Base-by-base conservation (phyloP, 2,329 filamentous ascomycete species). In the Lachnum nothofagi region DNA sequence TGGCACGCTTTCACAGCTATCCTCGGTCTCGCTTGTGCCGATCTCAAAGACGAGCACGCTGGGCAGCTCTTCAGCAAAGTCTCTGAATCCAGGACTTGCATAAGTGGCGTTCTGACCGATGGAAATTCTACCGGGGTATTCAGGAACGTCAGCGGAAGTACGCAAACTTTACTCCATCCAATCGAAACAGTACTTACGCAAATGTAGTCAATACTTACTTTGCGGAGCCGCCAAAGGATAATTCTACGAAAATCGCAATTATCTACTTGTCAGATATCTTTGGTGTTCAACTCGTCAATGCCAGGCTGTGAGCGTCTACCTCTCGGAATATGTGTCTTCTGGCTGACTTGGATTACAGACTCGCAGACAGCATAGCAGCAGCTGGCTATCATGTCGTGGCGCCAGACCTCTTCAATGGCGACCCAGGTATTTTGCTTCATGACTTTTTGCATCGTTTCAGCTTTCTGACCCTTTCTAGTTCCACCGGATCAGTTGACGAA, bases 381-480 rank as follows among this genome's bases (percentile, higher is more conserved):
- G 80, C 80, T 56, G 83, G 83, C 56, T 87, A 85, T 69, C 72
- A 84, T 44, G 74, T 77, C 53, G 68, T 84, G 42, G 74, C 83
- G 49, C 84, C 83, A 2, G 84, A 88, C 64, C 69, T 86, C 43
- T 85, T 86, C 72, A 66, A 74, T 53, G 80, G 79, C 54, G 73
- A 78, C 39, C 40, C 56, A 8, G 42, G 33, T 41, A 31, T 10
- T 5, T 60, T 62, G 1, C 20, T 40, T 14, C 27, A 25, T 24
- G 25, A 12, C 19, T 2, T 22, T 24, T 54, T 27, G 31, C 41
- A 16, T 20, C 51, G 22, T 44, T 42, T 46, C 24, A 42, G 16
- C 16, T 42, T n/a, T 44, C 23, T 6, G 44, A 48, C n/a, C 43
- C 42, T 42, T 42, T 24, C 41, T n/a, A 44, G 42, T 44, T 8